Base-by-base conservation (phyloP, 2,329 filamentous ascomycete genomes). In the Xenoacremonium recifei region DNA sequence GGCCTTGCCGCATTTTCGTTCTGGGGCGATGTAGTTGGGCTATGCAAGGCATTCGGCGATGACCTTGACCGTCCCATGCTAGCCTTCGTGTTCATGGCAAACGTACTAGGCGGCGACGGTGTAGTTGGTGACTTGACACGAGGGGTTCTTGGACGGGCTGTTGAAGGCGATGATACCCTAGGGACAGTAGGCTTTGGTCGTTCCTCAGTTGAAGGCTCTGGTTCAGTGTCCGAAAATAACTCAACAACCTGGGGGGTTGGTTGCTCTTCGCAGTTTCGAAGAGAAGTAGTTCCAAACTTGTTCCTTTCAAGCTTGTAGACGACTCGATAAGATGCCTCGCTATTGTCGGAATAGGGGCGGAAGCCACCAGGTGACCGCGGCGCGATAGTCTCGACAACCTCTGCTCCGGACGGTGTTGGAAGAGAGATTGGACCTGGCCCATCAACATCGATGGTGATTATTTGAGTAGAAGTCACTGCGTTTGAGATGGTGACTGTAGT, bases 361-460 rank as follows among this genome's bases (percentile, higher is more conserved):
- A 30, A 43, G 36, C 21, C 47, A 41, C 21, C 41, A 32, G 39
- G 44, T 3, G 43, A 42, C 2, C 42, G 37, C 20, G 48, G 34
- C 3, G 76, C 56, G 62, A 64, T 70, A 44, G 77, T 71, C 48
- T 81, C 76, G 13, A 84, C 63, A 7, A 84, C 66, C 53, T 83
- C 78, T 9, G 82, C 72, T 1, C 80, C 79, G 0, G 78, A 75
- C 0, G 80, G 75, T 2, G 78, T 75, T 2, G 74, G 66, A 2
- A 84, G 62, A 2, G 73, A 67, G 3, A 76, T 68, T 5, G 72
- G 67, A 16, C 72, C 66, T 4, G 73, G 66, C 1, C 79, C 78
- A 12, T 72, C 72, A 27, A 85, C 73, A 39, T 85, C 79, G 3
- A 85, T 79, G 0, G 81, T 83, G 51, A 85, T 80, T 12, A 72